phyloP scores from a whole-genome alignment of 305 asterid species.

The Fraxinus velutina region DNA sequence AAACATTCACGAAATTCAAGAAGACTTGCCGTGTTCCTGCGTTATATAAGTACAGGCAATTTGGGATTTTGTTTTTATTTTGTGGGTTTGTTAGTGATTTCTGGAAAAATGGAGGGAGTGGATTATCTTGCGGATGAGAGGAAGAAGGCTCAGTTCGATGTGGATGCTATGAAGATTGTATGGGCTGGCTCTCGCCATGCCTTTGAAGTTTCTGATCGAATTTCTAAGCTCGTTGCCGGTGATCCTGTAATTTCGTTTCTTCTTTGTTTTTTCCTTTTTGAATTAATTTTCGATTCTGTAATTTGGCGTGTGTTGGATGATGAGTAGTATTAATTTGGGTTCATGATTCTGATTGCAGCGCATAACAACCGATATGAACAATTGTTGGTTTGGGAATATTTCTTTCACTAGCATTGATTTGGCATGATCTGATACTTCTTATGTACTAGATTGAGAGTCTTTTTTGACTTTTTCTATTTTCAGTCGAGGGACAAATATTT shows the following conservation, averaged over 20 bases:
- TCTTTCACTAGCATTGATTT: background rate
- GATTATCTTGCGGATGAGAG: slow-evolving; percentile 84
- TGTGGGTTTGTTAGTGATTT: background rate
- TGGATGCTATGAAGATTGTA: slow-evolving; percentile 76
- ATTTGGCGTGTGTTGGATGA: background rate
- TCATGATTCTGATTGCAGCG: background rate
- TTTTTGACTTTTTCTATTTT: background rate
- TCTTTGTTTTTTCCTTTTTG: background rate
- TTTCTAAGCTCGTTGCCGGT: slow-evolving; percentile 86
- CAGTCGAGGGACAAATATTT: background rate
- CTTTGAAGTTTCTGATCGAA: slow-evolving; percentile 80
- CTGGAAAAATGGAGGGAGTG: slow-evolving; percentile 41
- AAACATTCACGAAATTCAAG: background rate
- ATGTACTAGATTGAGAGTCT: background rate
- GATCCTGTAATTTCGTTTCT: slow-evolving; percentile 61
- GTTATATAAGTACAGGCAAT: background rate
- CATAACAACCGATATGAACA: background rate
- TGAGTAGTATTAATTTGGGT: background rate
- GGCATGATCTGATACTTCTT: background rate
- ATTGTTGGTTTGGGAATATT: background rate
- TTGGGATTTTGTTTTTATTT: background rate
- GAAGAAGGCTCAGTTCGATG: slow-evolving; percentile 80
- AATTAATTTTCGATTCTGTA: background rate
- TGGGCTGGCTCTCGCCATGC: slow-evolving; percentile 87
- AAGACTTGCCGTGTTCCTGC: background rate